Evolutionary conservation across 1,139 yeast species (phyloP).

Genomic region (Hemisphaericaspora xylofermentans): DNA sequence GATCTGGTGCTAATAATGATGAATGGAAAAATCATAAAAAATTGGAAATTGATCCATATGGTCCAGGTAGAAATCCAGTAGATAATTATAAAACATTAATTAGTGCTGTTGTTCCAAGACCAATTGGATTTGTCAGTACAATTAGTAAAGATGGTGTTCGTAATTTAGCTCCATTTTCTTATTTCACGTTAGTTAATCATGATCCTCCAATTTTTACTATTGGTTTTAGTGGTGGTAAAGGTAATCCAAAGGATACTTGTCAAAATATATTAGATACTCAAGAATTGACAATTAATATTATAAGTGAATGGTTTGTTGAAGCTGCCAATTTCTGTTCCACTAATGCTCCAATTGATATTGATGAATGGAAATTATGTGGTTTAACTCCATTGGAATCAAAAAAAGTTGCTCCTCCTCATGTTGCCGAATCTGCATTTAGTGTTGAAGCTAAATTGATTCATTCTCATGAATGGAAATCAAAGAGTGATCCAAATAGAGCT

Average conservation of each 20-base stretch:
- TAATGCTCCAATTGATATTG: slow-evolving; percentile 48
- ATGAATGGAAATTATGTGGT: slow-evolving; percentile 59
- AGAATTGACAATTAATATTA: slow-evolving; percentile 58
- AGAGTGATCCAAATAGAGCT: slow-evolving; percentile 29
- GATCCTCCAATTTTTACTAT: slow-evolving; percentile 62
- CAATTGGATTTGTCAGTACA: slow-evolving; percentile 58
- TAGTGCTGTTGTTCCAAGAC: slow-evolving; percentile 57
- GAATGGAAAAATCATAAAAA: slow-evolving; percentile 46
- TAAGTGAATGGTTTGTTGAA: slow-evolving; percentile 64
- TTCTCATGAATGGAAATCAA: slow-evolving; percentile 47
- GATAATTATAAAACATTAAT: slow-evolving; percentile 52
- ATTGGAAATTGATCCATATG: slow-evolving; percentile 50
- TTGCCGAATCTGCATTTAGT: slow-evolving; percentile 61
- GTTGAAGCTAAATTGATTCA: slow-evolving; percentile 52
- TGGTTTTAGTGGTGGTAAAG: slow-evolving; percentile 45
- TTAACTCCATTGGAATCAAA: slow-evolving; percentile 47
- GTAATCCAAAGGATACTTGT: slow-evolving; percentile 48
- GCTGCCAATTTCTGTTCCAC: slow-evolving; percentile 57
- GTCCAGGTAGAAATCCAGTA: slow-evolving; percentile 35
- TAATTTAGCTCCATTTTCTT: slow-evolving; percentile 63
- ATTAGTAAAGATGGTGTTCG: slow-evolving; percentile 39
- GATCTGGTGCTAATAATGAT: slow-evolving; percentile 48
- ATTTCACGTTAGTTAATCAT: slow-evolving; percentile 45
- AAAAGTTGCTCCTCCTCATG: slow-evolving; percentile 54
- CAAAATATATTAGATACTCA: slow-evolving; percentile 48